Conservation (phyloP, 2,329 filamentous ascomycete genomes). For the Geosmithia morbida region DNA sequence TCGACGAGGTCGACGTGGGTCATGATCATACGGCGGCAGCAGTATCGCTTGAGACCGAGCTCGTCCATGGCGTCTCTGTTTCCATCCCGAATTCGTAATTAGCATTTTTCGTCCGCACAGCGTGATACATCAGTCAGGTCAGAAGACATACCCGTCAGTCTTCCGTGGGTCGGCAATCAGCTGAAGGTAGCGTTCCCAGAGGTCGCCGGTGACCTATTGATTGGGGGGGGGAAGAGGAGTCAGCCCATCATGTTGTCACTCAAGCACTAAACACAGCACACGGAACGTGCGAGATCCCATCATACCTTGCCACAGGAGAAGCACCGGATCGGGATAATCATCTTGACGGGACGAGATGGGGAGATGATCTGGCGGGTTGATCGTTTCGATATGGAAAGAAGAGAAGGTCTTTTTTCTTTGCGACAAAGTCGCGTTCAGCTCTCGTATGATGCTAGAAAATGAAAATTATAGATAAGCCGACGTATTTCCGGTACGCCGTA, state of each 20-base stretch:
- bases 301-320: slow-evolving; percentile 97
- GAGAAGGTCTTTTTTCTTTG: not conserved
- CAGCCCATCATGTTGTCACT: not conserved
- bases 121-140: not conserved
- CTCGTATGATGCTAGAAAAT: not conserved
- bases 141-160: slow-evolving; percentile 48
- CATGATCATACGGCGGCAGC: slow-evolving; percentile 98
- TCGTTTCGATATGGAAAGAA: not conserved
- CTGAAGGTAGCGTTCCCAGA: slow-evolving; percentile 92
- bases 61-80: slow-evolving; percentile 87
- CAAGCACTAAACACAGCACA: not conserved
- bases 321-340: slow-evolving; percentile 98
- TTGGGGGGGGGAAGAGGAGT: slow-evolving; percentile 12
- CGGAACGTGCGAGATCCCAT: not conserved
- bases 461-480: slow-evolving; percentile 2
- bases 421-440: too few relatives aligned
- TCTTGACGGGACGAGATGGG: slow-evolving; percentile 28
- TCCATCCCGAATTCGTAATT: too few relatives aligned
- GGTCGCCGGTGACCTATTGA: slow-evolving; percentile 77
- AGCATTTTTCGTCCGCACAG: not conserved
- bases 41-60: slow-evolving; percentile 88
- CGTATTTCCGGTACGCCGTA: slow-evolving; percentile 2
- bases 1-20: slow-evolving; percentile 98
- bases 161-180: slow-evolving; percentile 63
- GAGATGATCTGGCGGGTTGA: not conserved